Evolutionary conservation across 306 rosid genomes (phyloP), one percentile per base, ranked within the genome.

Genomic region (Parietaria judaica): DNA sequence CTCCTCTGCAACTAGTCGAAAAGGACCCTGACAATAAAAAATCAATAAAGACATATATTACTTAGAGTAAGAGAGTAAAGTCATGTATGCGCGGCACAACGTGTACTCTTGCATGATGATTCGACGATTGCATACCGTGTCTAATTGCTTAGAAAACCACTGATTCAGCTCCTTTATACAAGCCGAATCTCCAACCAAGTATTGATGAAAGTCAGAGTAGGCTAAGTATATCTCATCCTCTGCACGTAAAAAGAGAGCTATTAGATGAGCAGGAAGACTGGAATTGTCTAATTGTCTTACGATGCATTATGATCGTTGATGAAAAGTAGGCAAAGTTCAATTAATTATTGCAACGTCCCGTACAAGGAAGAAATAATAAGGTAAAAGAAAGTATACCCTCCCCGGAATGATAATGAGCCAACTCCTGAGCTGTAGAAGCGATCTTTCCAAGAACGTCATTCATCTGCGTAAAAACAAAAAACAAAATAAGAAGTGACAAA

Each of bases 391-490:
- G 7, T 56, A 61, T 80, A 92, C 99, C 99, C 7, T 88, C 95
- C 66, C 96, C 99, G 1, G 96, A 92, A 76, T 92, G 99, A 82
- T 86, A 88, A 76, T 84, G 95, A 61, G 99, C 90, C 83, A 92
- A 76, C 79, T 88, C 99, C 65, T 92, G 90, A 14, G 85, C 59
- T 14, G 94, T 88, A 66, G 99, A 86, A 50, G 88, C 77, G 73
- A 88, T 86, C 77, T 86, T 86, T 79, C 89, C 95, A 48, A 88
- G 95, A 82, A 92, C 95, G 48, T 82, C 85, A 79, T 86, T 92
- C 96, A 92, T 92, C 99, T 88, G 79, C 50, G 71, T 48, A 17
- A 61, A 54, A 79, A 60, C 8, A 73, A 70, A 49, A 17, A 13
- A 14, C 53, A 54, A 14, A 43, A 53, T 11, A 13, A 17, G 56